Conservation (phyloP, 108 stramenopile genomes). For the Cyclotella kingstonii region DNA sequence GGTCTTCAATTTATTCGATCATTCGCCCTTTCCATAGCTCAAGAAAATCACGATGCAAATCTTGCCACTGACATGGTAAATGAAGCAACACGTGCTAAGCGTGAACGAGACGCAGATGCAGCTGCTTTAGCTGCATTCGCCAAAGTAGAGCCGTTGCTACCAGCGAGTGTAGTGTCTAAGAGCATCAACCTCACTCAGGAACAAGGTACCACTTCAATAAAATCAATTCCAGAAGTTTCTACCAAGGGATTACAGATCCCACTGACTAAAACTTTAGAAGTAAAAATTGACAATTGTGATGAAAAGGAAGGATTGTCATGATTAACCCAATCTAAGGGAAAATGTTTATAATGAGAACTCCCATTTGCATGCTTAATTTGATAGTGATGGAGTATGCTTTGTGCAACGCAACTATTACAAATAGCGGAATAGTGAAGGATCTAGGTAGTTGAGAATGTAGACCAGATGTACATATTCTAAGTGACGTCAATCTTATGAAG, state of each 20-base stretch:
- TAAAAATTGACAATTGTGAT: too few relatives aligned
- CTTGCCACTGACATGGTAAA: constrained; percentile 62
- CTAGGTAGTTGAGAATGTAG: too few relatives aligned
- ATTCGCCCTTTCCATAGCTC: constrained; percentile 78
- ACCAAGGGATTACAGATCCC: constrained; percentile 6
- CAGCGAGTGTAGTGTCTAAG: constrained; percentile 31
- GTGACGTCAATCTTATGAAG: too few relatives aligned
- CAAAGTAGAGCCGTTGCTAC: constrained; percentile 73
- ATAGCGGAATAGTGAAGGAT: too few relatives aligned
- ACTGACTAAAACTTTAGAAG: not conserved
- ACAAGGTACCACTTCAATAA: not conserved
- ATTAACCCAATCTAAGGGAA: too few relatives aligned
- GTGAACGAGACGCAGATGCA: constrained; percentile 68
- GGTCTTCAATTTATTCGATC: constrained; percentile 65
- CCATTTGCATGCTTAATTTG: too few relatives aligned
- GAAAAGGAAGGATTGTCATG: too few relatives aligned
- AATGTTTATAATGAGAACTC: too few relatives aligned
- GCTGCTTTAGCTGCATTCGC: constrained; percentile 70
- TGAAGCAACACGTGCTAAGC: constrained; percentile 60
- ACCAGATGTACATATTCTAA: too few relatives aligned
- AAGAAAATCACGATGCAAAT: constrained; percentile 82
- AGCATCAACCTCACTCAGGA: constrained; percentile 1
- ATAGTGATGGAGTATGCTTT: too few relatives aligned
- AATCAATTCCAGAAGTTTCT: constrained; percentile 6
- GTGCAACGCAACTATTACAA: too few relatives aligned